Evolutionary conservation across 345 rosid genomes (phyloP).

Genomic region (Ricinus communis): DNA sequence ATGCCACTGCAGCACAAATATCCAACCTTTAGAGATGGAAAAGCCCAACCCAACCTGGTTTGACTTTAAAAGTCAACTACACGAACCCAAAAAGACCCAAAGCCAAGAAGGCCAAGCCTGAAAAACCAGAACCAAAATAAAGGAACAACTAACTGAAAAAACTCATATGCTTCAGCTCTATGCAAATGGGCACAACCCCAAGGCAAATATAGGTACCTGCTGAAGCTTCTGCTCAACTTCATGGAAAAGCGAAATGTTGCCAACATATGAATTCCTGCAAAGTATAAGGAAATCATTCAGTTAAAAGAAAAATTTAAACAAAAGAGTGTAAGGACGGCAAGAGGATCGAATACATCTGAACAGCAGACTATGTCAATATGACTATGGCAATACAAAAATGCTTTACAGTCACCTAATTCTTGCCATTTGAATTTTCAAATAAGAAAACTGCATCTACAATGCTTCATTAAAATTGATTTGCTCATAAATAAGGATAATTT

Average conservation of each 20-base stretch:
- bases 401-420: background rate
- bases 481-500: background rate
- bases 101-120: no score
- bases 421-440: no score
- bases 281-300: background rate
- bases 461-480: background rate
- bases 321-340: background rate
- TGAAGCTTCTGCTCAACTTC: constrained; percentile 74
- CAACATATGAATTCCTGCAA: constrained; percentile 81
- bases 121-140: no score
- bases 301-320: no score
- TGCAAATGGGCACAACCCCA: background rate
- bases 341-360: background rate
- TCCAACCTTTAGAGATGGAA: no score
- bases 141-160: no score
- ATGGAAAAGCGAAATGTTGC: constrained; percentile 62
- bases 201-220: constrained; percentile 42
- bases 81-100: no score
- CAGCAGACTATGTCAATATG: background rate
- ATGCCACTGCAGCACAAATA: no score
- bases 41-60: no score
- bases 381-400: background rate
- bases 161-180: background rate
- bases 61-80: no score
- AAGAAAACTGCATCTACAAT: background rate